Evolutionary conservation across 306 rosid species (phyloP), one percentile per base, ranked within the genome.

Genomic region (Fagus sylvatica): DNA sequence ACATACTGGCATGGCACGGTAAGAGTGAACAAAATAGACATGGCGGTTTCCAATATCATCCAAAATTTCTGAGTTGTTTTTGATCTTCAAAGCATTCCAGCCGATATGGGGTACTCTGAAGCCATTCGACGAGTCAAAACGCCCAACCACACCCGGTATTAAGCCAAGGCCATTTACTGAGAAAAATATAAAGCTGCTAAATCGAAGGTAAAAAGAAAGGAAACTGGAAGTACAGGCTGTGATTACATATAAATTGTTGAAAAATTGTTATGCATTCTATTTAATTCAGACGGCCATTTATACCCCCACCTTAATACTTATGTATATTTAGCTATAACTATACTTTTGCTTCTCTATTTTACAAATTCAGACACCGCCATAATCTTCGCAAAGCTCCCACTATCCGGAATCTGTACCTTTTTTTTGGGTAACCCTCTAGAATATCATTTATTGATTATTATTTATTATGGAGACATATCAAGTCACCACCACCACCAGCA

Each of bases 101-200:
- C 99, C 99, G 28, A 95, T 95, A 72, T 95, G 99, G 7, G 98
- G 99, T 56, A 95, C 99, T 81, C 94, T 87, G 80, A 89, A 84
- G 76, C 91, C 97, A 78, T 87, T 89, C 70, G 99, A 93, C 54
- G 96, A 91, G 85, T 95, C 98, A 87, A 95, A 95, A 80, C 90
- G 88, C 75, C 93, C 93, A 87, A 95, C 93, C 74, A 89, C 90
- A 74, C 99, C 99, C 10, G 98, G 97, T 79, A 95, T 91, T 80
- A 95, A 75, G 83, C 96, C 99, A 78, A 95, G 99, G 78, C 99
- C 99, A 53, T 86, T 89, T 46, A 95, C 99, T 91, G 96, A 68
- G 83, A 83, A 74, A 90, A 65, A 86, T 73, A 70, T 19, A 70
- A 28, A 77, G 71, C 56, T 76, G 67, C 75, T 69, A 78, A 22